A percentile compares a stretch with the other conserved stretches of the same genome.
Conservation (phyloP, 768 basidiomycete species). For the Hygrocybe coccinea region DNA sequence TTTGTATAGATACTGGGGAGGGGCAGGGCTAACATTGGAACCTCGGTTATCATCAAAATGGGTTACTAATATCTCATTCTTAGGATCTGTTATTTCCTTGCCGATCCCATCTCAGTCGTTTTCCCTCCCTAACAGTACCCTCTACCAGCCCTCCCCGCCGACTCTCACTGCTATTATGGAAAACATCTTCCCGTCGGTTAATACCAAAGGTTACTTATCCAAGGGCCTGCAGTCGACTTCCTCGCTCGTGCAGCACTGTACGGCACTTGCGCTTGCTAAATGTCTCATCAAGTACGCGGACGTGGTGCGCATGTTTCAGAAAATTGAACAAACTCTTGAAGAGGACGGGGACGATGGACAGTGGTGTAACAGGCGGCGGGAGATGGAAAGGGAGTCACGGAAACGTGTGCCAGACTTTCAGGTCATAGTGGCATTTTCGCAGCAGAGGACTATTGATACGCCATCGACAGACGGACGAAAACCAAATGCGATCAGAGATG, state of each 20-base stretch:
- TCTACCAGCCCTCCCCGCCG: constrained; percentile 71
- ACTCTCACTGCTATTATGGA: constrained; percentile 65
- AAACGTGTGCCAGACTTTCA: constrained; percentile 81
- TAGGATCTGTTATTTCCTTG: constrained; percentile 72
- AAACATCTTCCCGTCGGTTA: constrained; percentile 67
- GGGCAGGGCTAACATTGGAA: constrained; percentile 67
- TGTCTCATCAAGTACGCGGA: constrained; percentile 66
- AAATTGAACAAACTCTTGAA: constrained; percentile 50
- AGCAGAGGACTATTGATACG: constrained; percentile 39
- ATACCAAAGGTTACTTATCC: constrained; percentile 69
- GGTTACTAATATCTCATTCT: constrained; percentile 84
- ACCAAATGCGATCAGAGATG: constrained; percentile 30
- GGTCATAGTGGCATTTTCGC: constrained; percentile 79
- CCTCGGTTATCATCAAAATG: constrained; percentile 86
- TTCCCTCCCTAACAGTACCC: constrained; percentile 40
- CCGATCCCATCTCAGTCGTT: constrained; percentile 66
- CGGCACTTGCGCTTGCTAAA: constrained; percentile 70
- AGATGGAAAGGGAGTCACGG: constrained; percentile 72
- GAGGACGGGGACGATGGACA: constrained; percentile 60
- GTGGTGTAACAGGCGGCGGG: constrained; percentile 62
- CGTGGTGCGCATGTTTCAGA: constrained; percentile 47
- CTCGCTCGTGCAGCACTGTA: constrained; percentile 79
- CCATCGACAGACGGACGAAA: constrained; percentile 13
- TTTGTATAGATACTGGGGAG: constrained; percentile 61
- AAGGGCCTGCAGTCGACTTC: constrained; percentile 74